Percentiles rank a stretch among this genome's conserved stretches.
Conservation (phyloP, 495 filamentous ascomycete species). For the Chaetomium fimeti region DNA sequence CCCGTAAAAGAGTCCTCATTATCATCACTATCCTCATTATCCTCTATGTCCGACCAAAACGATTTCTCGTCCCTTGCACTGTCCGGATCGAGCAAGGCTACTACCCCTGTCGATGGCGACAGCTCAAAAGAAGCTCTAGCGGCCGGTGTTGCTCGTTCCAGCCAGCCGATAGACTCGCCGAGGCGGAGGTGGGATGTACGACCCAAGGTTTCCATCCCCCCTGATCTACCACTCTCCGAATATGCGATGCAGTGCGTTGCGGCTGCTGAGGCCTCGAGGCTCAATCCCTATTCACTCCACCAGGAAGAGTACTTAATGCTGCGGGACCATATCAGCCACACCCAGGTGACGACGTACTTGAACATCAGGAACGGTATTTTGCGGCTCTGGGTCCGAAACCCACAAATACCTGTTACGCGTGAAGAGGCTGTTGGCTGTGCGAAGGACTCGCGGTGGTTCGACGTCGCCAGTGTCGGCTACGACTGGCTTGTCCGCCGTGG, state of each 20-base stretch:
- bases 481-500: conserved; percentile 89
- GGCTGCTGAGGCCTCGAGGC: conserved; percentile 82
- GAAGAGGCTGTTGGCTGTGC: conserved; percentile 93
- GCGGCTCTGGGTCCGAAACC: conserved; percentile 86
- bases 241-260: conserved; percentile 85
- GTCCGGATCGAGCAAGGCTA: conserved; percentile 55
- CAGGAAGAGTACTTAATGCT: conserved; percentile 79
- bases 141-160: conserved; percentile 11
- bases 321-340: conserved; percentile 74
- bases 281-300: conserved; percentile 88
- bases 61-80: conserved; percentile 48
- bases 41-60: conserved; percentile 37
- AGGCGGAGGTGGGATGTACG: conserved; percentile 54
- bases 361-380: conserved; percentile 97
- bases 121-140: conserved; percentile 32
- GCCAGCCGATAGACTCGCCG: conserved; percentile 14
- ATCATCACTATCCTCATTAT: conserved; percentile 28
- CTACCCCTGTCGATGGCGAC: conserved; percentile 54
- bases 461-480: conserved; percentile 81
- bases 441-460: conserved; percentile 86
- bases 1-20: conserved; percentile 8
- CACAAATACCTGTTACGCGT: conserved; percentile 76
- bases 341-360: conserved; percentile 92
- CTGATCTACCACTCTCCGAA: conserved; percentile 64
- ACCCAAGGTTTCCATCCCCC: conserved; percentile 78